Evolutionary conservation across 768 basidiomycete species (phyloP).

Genomic region (Serendipita vermifera): DNA sequence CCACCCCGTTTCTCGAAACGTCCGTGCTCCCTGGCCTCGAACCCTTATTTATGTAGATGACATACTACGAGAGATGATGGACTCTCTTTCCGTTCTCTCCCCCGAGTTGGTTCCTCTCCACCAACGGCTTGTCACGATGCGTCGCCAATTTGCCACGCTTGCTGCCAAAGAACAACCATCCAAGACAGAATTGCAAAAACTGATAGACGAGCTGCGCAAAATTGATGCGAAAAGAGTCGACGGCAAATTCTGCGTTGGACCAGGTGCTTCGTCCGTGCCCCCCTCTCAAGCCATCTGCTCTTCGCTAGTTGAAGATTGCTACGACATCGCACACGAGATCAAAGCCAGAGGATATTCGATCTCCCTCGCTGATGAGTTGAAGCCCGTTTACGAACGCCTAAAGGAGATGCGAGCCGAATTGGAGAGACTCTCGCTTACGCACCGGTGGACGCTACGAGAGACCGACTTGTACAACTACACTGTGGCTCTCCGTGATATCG

Average conservation of each 20-base stretch:
- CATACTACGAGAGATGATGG: conserved; percentile 63
- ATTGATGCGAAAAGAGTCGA: conserved; percentile 96
- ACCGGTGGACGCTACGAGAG: conserved; percentile 93
- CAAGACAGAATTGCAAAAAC: conserved; percentile 76
- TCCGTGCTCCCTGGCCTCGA: neutral
- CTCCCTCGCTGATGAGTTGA: conserved; percentile 71
- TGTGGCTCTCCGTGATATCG: conserved; percentile 85
- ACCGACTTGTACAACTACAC: conserved; percentile 91
- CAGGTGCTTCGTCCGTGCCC: conserved; percentile 72
- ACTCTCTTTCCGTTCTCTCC: conserved; percentile 75
- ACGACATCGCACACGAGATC: conserved; percentile 91
- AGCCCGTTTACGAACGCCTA: conserved; percentile 88
- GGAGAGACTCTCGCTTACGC: conserved; percentile 84
- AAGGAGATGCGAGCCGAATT: conserved; percentile 74
- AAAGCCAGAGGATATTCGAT: conserved; percentile 83
- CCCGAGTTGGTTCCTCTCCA: conserved; percentile 85
- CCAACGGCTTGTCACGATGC: conserved; percentile 72
- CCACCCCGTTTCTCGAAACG: neutral
- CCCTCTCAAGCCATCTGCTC: conserved; percentile 84
- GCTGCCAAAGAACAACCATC: conserved; percentile 77
- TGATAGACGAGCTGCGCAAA: conserved; percentile 84
- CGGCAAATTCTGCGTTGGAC: conserved; percentile 78
- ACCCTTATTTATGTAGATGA: conserved; percentile 37
- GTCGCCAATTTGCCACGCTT: conserved; percentile 77
- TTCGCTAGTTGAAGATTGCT: conserved; percentile 90